Evolutionary conservation across 805 yeast species (phyloP), one percentile per base, ranked within the genome.

Genomic region (Zygosaccharomyces siamensis): DNA sequence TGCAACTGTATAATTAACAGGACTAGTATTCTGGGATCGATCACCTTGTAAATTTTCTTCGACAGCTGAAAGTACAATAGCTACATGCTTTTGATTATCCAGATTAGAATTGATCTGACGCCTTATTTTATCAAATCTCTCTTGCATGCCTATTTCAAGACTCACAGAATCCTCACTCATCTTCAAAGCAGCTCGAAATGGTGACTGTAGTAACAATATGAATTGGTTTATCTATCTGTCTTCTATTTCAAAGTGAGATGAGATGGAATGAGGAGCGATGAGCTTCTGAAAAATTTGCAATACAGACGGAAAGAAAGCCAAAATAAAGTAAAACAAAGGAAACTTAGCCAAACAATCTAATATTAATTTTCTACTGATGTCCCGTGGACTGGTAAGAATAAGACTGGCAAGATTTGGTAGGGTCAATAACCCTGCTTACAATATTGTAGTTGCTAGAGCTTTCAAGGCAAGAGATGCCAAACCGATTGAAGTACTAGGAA

Each of bases 401-500:
- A 80, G 98, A 64, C 74, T 93, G 50, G 95, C 97, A 43, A 76
- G 97, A 54, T 89, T 92, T 70, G 99, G 99, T 31, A 81, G 97
- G 67, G 83, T 77, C 58, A 84, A 84, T 66, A 83, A 80, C 53
- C 99, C 99, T 0, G 73, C 86, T 3, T 93, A 89, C 73, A 93
- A 93, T 69, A 89, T 93, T 46, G 97, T 92, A 11, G 97, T 92
- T 11, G 80, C 95, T 4, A 81, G 84, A 54, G 78, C 81, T 47
- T 63, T 75, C 50, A 75, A 82, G n/a, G 93, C 89, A n/a, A 76
- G 95, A 57, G 89, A 88, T 67, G 81, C 81, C 47, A 78, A 86
- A 57, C 99, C 99, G 10, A 83, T 93, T 40, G 99, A 93, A 69
- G 99, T 93, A 8, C 70, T 93, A 53, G 99, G 99, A 27, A 89